phyloP scores from a whole-genome alignment of 2,329 filamentous ascomycete genomes.

The Parasarocladium wereldwijsianum region DNA sequence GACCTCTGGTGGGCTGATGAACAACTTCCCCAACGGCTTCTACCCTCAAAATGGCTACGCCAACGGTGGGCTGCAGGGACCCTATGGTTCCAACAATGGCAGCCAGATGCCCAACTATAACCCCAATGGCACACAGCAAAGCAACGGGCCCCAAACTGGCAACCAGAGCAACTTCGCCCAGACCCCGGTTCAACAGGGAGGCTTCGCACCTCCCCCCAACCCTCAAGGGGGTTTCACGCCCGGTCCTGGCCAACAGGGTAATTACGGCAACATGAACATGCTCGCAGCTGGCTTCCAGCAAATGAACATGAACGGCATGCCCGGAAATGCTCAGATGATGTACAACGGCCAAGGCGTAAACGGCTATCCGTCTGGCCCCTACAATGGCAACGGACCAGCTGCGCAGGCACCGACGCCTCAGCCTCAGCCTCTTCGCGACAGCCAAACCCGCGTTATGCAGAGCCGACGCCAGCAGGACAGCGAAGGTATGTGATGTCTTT shows the following conservation, averaged over 20 bases:
- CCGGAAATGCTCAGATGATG: constrained; percentile 14
- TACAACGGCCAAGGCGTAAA: constrained; percentile 42
- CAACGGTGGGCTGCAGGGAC: too few relatives aligned
- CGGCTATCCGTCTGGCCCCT: constrained; percentile 36
- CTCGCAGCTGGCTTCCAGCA: constrained; percentile 55
- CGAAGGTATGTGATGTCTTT: constrained; percentile 37
- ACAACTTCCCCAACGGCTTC: constrained; percentile 18
- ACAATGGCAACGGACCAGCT: constrained; percentile 33
- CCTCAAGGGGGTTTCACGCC: constrained; percentile 11
- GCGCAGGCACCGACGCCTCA: neutral
- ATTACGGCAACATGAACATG: constrained; percentile 34
- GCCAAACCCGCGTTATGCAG: constrained; percentile 61
- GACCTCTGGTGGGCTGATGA: constrained; percentile 10
- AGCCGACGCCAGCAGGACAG: constrained; percentile 61
- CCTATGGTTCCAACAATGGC: too few relatives aligned
- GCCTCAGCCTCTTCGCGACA: constrained; percentile 47
- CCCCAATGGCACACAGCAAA: too few relatives aligned
- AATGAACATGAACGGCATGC: constrained; percentile 36
- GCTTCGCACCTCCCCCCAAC: too few relatives aligned
- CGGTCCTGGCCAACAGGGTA: constrained; percentile 7
- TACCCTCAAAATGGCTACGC: constrained; percentile 15
- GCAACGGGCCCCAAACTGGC: too few relatives aligned
- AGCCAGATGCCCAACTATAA: too few relatives aligned
- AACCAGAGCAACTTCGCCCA: too few relatives aligned
- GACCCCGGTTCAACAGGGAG: too few relatives aligned